Percentiles rank a stretch among this genome's conserved stretches.
These are phyloP conservation scores for Fomitopsis betulina DNA, from an alignment of 1,284 basidiomycete species.

Conservation along the genomic window DNA sequence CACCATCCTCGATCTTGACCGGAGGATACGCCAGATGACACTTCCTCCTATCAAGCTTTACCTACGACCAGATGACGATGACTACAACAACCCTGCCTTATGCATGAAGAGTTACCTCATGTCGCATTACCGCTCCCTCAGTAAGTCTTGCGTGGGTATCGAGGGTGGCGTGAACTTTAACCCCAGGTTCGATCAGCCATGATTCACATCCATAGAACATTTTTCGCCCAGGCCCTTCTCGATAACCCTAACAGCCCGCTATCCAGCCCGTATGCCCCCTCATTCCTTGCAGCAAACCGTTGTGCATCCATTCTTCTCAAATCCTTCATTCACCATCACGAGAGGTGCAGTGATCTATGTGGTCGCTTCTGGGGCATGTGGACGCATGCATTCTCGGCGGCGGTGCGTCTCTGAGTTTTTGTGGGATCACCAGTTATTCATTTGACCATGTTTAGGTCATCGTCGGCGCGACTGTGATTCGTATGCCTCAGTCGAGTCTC, in stretches of 20 bases:
- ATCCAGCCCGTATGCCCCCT: conserved; percentile 35
- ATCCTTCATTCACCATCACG: conserved; percentile 28
- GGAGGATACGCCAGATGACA: conserved; percentile 26
- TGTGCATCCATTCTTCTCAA: conserved; percentile 32
- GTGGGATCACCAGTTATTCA: neutral
- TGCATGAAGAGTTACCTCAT: conserved; percentile 29
- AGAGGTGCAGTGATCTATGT: conserved; percentile 22
- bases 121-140: conserved; percentile 28
- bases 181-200: conserved; percentile 19
- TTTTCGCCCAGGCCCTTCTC: conserved; percentile 35
- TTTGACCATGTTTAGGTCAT: conserved; percentile 25
- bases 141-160: conserved; percentile 10
- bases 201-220: conserved; percentile 34
- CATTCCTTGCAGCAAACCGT: conserved; percentile 35
- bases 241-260: conserved; percentile 35
- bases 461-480: conserved; percentile 28
- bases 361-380: conserved; percentile 35
- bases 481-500: conserved; percentile 28
- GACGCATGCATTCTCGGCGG: conserved; percentile 36
- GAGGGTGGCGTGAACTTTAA: neutral
- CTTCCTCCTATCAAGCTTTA: conserved; percentile 25
- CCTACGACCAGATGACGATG: conserved; percentile 25
- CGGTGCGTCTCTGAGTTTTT: conserved; percentile 23
- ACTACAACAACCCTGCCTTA: conserved; percentile 24
- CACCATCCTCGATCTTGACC: conserved; percentile 25